Conservation (phyloP, 192 early-diverging fungal genomes). For the Gorgonomyces haynaldii region DNA sequence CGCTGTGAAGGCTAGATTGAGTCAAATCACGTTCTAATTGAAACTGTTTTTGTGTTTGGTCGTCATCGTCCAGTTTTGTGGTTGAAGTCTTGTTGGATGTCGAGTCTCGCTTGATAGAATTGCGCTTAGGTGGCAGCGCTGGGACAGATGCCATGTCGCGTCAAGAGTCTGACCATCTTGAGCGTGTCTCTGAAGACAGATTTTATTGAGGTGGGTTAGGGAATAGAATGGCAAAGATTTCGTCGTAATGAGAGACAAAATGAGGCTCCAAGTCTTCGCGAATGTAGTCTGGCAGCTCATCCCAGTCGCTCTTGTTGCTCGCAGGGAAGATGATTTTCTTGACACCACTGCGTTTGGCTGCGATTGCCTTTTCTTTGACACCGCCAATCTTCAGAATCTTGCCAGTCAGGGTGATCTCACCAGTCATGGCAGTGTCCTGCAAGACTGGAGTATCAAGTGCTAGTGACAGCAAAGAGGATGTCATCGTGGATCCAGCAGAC, state of each 20-base stretch:
- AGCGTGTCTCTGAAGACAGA: no score
- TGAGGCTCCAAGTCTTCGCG: conserved; percentile 77
- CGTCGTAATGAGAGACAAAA: conserved; percentile 71
- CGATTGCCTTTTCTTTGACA: conserved; percentile 95
- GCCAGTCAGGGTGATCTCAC: conserved; percentile 94
- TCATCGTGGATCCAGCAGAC: conserved; percentile 91
- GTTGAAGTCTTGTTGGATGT: no score
- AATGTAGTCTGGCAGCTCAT: conserved; percentile 84
- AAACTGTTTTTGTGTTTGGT: no score
- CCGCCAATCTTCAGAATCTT: conserved; percentile 97
- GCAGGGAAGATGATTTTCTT: conserved; percentile 82
- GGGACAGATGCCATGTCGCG: not conserved
- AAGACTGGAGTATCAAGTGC: conserved; percentile 67
- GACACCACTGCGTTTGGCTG: conserved; percentile 86
- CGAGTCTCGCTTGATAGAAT: no score
- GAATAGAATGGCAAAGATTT: conserved; percentile 34
- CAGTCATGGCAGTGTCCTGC: conserved; percentile 91
- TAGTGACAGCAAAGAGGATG: conserved; percentile 84
- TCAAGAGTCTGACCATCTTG: no score
- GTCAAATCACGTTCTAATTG: no score
- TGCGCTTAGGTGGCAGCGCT: not conserved
- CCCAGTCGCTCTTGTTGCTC: conserved; percentile 86
- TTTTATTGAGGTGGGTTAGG: not conserved
- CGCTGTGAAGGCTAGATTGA: no score
- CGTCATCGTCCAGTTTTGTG: no score